Base-by-base conservation (phyloP, 2,329 filamentous ascomycete species). In the Aspergillus intermedius region DNA sequence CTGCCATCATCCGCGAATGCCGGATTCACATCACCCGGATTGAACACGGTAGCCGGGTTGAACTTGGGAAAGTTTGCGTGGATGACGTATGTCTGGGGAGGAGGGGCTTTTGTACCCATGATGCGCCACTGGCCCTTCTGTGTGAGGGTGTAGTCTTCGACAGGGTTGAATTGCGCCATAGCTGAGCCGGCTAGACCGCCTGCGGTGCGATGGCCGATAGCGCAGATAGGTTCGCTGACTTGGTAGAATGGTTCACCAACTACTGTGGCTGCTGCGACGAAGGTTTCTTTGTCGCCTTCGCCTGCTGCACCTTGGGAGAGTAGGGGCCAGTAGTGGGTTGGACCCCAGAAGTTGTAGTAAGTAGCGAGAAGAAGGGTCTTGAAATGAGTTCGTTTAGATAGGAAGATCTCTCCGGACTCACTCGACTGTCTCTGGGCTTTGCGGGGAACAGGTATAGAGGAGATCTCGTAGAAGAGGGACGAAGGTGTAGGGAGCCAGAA, bases 261-360 rank as follows among this genome's bases (percentile, higher is more conserved):
- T 9, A 63, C 70, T 3, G 68, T 52, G 7, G 75, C 73, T 6
- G 74, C 74, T 4, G 70, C 64, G 13, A 74, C 57, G 53, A 77
- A 77, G 0, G 74, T 77, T 54, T 77, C 75, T 55, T 77, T 77
- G 59, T 77, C 75, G 13, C 75, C 75, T 58, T 77, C 67, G 9
- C 75, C 75, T 0, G 70, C 62, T 6, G 69, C 74, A 30, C 74
- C 74, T 56, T 76, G 74, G 3, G 68, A 71, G 7, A 75, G 62
- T 0, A 77, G 58, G 0, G 67, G 65, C 50, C 76, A 77, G 54
- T 74, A 77, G 46, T 68, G 66, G 0, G 62, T 55, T 3, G 74
- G 72, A 1, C 73, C 73, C 60, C 70, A 75, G 42, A 68, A 64
- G 54, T 77, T 78, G 59, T 78, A 78, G 56, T 77, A 78, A 2